A percentile compares a stretch with the other conserved stretches of the same genome.
These are phyloP conservation scores for Hippophae tibetana DNA, from an alignment of 306 rosid species.

Conservation along the genomic window DNA sequence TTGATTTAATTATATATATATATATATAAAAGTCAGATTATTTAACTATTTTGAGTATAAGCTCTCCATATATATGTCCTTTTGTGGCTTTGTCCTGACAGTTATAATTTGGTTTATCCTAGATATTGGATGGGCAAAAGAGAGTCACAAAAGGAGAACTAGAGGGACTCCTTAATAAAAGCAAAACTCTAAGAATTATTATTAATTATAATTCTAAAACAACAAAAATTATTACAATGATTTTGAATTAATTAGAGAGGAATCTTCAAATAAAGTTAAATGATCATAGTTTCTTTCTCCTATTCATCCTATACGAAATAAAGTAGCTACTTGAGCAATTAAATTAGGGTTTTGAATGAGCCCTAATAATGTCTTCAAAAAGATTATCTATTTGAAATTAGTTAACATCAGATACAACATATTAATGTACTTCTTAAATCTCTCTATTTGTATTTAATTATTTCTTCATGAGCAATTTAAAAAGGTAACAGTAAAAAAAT, in stretches of 20 bases:
- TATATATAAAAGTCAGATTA: no score
- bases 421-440: neutral
- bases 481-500: neutral
- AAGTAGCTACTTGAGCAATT: no score
- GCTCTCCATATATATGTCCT: no score
- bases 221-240: constrained; percentile 2
- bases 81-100: neutral
- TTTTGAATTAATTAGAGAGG: constrained; percentile 14
- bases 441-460: neutral
- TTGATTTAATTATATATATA: no score
- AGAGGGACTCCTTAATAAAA: neutral
- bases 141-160: constrained; percentile 13
- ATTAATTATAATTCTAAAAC: constrained; percentile 7
- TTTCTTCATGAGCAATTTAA: neutral
- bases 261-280: neutral
- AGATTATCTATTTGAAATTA: no score
- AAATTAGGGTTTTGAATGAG: constrained; percentile 27
- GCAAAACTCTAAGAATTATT: constrained; percentile 9
- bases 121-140: constrained; percentile 6
- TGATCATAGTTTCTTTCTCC: no score
- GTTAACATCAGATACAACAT: neutral
- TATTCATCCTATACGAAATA: no score
- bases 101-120: constrained; percentile 11
- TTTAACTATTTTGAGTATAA: no score
- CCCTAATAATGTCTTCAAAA: constrained; percentile 14